A percentile compares a stretch with the other conserved stretches of the same genome.
Conservation (phyloP, 2,329 filamentous ascomycete species). For the Penicillium sp. region DNA sequence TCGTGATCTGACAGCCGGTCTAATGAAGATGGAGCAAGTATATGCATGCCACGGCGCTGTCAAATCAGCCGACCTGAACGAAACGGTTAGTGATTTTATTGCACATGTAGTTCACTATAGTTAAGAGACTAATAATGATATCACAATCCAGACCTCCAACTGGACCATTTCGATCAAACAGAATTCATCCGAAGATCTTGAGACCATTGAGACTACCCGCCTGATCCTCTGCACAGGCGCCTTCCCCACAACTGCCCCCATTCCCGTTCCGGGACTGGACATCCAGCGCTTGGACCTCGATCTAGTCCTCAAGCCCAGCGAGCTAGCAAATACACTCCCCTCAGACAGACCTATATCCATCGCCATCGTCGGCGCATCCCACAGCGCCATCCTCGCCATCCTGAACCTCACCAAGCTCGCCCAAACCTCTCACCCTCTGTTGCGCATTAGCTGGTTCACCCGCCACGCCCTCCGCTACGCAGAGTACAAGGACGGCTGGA, state of each 20-base stretch:
- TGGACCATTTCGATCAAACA: conserved; percentile 36
- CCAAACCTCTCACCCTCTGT: conserved; percentile 49
- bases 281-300: conserved; percentile 54
- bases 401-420: conserved; percentile 59
- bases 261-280: conserved; percentile 42
- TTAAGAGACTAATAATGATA: conserved; percentile 12
- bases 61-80: conserved; percentile 32
- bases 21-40: conserved; percentile 38
- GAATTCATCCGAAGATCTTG: conserved; percentile 28
- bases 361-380: conserved; percentile 60
- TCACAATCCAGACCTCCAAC: conserved; percentile 14
- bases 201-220: conserved; percentile 41
- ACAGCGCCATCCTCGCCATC: conserved; percentile 62
- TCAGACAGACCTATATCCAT: conserved; percentile 42
- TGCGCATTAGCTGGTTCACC: conserved; percentile 61
- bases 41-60: conserved; percentile 34
- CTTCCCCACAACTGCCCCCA: conserved; percentile 44
- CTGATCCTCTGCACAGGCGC: conserved; percentile 61
- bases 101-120: neutral
- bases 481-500: conserved; percentile 61
- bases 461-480: conserved; percentile 61
- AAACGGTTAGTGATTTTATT: conserved; percentile 24
- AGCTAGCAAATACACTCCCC: conserved; percentile 45
- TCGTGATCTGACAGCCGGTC: conserved; percentile 44
- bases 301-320: conserved; percentile 53